phyloP scores from a whole-genome alignment of 1,284 basidiomycete genomes.

The Trichosporon sp. region DNA sequence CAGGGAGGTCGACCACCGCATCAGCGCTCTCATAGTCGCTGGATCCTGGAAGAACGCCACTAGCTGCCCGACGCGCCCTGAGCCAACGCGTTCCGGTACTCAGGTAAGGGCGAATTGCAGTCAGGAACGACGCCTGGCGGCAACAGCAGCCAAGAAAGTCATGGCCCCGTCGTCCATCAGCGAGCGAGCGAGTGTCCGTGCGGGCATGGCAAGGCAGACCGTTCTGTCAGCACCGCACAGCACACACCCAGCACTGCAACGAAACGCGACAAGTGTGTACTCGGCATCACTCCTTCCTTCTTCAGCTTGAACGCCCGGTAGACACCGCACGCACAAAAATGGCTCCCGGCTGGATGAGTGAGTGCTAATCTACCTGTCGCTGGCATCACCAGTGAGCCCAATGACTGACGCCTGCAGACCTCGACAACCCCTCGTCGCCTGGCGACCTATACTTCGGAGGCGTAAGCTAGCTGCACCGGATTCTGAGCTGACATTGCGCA shows the following conservation, averaged over 20 bases:
- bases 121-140: not conserved
- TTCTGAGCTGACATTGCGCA: constrained; percentile 15
- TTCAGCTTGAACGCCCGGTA: no score
- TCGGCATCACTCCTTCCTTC: not conserved
- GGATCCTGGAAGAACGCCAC: no score
- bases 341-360: constrained; percentile 33
- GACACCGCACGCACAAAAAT: constrained; percentile 3
- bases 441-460: constrained; percentile 44
- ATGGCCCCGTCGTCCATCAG: not conserved
- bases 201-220: no score
- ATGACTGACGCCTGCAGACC: constrained; percentile 11
- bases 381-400: not conserved
- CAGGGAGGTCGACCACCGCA: no score
- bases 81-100: not conserved
- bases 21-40: no score
- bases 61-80: not conserved
- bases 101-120: not conserved
- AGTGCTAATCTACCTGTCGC: not conserved
- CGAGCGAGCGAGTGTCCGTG: not conserved
- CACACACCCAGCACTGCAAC: not conserved
- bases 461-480: constrained; percentile 21
- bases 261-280: not conserved
- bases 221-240: not conserved
- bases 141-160: not conserved
- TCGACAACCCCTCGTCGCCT: constrained; percentile 26